Percentiles rank a stretch among this genome's conserved stretches.
Conservation (phyloP, 768 basidiomycete genomes). For the Chiua virens region DNA sequence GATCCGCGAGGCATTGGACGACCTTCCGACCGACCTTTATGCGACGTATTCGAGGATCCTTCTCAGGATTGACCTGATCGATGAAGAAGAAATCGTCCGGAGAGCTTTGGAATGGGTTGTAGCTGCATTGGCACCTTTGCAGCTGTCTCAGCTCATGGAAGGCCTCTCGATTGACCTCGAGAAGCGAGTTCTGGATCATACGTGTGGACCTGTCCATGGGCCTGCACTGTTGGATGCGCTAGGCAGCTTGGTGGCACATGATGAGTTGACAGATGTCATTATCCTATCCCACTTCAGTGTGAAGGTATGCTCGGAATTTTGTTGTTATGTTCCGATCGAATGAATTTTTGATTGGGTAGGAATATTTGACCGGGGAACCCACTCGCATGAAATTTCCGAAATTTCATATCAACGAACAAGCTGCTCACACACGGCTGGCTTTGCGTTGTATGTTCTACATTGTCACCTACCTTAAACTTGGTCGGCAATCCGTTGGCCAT, state of each 20-base stretch:
- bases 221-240: not conserved
- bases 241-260: not conserved
- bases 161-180: not conserved
- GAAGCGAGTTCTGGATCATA: not conserved
- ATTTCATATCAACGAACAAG: not conserved
- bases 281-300: not conserved
- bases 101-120: not conserved
- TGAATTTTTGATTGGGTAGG: not conserved
- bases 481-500: not conserved
- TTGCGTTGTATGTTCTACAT: constrained; percentile 11
- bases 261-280: not conserved
- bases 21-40: not conserved
- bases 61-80: not conserved
- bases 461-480: not conserved
- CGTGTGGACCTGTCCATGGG: not conserved
- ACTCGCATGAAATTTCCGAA: not conserved
- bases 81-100: not conserved
- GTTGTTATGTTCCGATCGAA: not conserved
- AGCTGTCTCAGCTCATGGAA: not conserved
- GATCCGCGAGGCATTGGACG: not conserved
- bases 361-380: not conserved
- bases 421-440: constrained; percentile 1
- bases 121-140: constrained; percentile 2
- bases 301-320: not conserved
- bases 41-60: constrained; percentile 4